Conservation (phyloP, 352 stramenopile genomes). For the Lagenidium giganteum region DNA sequence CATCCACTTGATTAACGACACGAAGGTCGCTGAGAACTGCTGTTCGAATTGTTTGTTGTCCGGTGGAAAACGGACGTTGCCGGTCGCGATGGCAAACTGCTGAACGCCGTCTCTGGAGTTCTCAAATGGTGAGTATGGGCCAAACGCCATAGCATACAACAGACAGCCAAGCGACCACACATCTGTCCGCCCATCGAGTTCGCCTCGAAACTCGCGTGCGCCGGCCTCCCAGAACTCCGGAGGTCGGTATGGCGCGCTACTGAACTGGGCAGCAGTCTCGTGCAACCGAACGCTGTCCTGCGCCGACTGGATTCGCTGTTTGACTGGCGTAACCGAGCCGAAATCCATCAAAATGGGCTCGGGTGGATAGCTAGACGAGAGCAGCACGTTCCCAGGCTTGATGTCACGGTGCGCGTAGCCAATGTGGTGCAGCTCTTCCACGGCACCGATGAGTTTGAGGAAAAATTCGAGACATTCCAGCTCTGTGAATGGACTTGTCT, state of each 20-base stretch:
- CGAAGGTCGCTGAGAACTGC: slow-evolving; percentile 52
- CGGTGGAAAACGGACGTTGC: slow-evolving; percentile 53
- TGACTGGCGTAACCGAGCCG: slow-evolving; percentile 49
- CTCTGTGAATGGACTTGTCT: slow-evolving; percentile 34
- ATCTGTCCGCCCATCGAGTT: slow-evolving; percentile 70
- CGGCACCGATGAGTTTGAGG: slow-evolving; percentile 38
- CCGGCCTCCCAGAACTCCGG: slow-evolving; percentile 86
- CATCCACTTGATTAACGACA: slow-evolving; percentile 66
- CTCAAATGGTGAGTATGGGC: slow-evolving; percentile 88
- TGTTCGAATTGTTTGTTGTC: slow-evolving; percentile 5
- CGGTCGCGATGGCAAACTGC: slow-evolving; percentile 58
- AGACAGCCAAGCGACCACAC: slow-evolving; percentile 90
- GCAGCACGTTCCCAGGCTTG: slow-evolving; percentile 71
- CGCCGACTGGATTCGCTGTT: slow-evolving; percentile 16
- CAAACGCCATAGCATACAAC: slow-evolving; percentile 90
- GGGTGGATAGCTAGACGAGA: slow-evolving; percentile 29
- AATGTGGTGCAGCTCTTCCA: slow-evolving; percentile 46
- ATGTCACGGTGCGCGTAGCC: slow-evolving; percentile 72
- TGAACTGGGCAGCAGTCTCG: slow-evolving; percentile 79
- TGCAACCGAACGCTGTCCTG: slow-evolving; percentile 53
- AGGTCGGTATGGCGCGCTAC: slow-evolving; percentile 86
- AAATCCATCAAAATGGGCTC: slow-evolving; percentile 77
- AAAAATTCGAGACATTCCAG: slow-evolving; percentile 48
- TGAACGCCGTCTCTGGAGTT: slow-evolving; percentile 41
- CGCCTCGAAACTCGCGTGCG: slow-evolving; percentile 8